These are phyloP conservation scores for Phytophthora melonis DNA, from an alignment of 352 stramenopile genomes.

Conservation along the genomic window DNA sequence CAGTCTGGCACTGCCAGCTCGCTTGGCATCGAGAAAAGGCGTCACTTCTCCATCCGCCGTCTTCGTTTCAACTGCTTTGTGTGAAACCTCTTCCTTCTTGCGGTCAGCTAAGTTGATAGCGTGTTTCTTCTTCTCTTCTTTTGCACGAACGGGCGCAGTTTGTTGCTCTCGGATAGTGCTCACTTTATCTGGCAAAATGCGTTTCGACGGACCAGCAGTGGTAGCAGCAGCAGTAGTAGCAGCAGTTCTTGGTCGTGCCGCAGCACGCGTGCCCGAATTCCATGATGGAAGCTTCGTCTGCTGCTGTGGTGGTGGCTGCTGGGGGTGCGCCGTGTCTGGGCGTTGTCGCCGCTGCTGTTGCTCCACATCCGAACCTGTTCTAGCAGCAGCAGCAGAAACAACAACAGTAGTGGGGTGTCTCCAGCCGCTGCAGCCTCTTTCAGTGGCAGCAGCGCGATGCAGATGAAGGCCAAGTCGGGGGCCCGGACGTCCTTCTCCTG, in stretches of 20 bases:
- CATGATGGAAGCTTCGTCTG: background rate
- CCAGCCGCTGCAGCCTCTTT: background rate
- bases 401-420: background rate
- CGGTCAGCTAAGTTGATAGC: background rate
- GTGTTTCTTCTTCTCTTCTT: background rate
- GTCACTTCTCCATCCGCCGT: background rate
- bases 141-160: background rate
- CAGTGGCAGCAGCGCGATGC: slow-evolving; percentile 17
- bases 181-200: background rate
- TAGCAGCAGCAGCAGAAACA: too few species aligned
- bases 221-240: background rate
- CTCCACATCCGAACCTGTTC: too few species aligned
- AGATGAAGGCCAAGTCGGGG: slow-evolving; percentile 15
- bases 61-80: background rate
- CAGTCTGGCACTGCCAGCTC: slow-evolving; percentile 5
- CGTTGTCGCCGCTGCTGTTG: background rate
- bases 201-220: background rate
- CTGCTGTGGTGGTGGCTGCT: background rate
- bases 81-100: background rate
- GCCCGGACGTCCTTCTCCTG: slow-evolving; percentile 11
- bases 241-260: background rate
- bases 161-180: background rate
- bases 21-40: background rate
- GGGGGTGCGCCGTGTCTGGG: background rate
- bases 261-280: background rate